Evolutionary conservation across 169 alveolate genomes (phyloP).

Genomic region (Nephromyces sp.): DNA sequence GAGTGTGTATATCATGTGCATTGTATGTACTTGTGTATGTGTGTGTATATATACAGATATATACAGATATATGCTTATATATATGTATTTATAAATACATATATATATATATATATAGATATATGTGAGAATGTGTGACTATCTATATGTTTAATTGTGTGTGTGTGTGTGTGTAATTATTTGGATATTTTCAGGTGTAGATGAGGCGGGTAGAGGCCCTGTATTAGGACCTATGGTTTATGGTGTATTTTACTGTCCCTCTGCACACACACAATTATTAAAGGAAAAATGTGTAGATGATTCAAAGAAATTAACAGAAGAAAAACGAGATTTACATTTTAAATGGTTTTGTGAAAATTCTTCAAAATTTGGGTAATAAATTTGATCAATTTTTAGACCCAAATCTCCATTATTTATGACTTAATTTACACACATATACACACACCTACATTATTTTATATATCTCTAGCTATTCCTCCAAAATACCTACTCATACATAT

Average conservation of each 20-base stretch:
- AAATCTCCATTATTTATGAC: too few relatives aligned
- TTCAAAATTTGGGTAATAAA: conserved; percentile 54
- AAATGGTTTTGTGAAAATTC: conserved; percentile 42
- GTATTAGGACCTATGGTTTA: conserved; percentile 97
- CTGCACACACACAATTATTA: conserved; percentile 47
- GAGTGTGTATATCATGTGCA: too few relatives aligned
- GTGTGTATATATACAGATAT: not conserved
- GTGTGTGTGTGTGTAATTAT: too few relatives aligned
- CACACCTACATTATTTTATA: too few relatives aligned
- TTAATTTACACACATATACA: too few relatives aligned
- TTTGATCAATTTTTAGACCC: too few relatives aligned
- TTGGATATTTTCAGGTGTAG: conserved; percentile 93
- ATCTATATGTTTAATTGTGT: not conserved
- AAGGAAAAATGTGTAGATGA: conserved; percentile 69
- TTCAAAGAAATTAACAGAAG: conserved; percentile 73
- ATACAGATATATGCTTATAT: not conserved
- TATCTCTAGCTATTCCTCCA: too few relatives aligned
- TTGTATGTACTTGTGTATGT: not conserved
- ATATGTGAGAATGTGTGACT: not conserved
- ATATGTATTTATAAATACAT: not conserved
- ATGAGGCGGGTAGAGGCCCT: conserved; percentile 99
- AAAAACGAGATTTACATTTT: conserved; percentile 63
- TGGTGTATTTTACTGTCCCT: conserved; percentile 85
- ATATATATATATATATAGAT: not conserved
- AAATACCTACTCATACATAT: too few relatives aligned